Evolutionary conservation across 495 filamentous ascomycete genomes (phyloP), one percentile per base, ranked within the genome.

Genomic region (Podospora appendiculata): DNA sequence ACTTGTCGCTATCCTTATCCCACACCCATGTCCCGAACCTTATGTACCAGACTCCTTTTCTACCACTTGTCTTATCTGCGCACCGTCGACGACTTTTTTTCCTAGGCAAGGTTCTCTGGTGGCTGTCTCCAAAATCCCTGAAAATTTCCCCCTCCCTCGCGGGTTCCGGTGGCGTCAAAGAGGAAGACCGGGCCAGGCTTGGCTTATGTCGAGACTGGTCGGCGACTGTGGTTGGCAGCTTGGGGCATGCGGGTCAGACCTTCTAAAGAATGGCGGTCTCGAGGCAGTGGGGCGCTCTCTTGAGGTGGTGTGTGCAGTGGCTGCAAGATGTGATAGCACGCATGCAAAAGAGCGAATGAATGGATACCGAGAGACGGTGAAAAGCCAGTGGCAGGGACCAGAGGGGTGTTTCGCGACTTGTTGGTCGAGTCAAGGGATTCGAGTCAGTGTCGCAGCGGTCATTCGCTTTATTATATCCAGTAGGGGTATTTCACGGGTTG

Each of bases 131-230:
- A 40, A 11, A 12, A 44, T 14, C 17, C 17, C 41, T 44, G 10
- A 44, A 17, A 44, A 25, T 25, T 50, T 50, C 47, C 36, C 14
- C 40, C 12, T 33, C 32, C 38, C 43, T 40, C 35, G 44, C 45
- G 41, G 40, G 34, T 8, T 56, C 39, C 45, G 54, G 54, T 56
- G 54, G 54, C 54, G 54, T 39, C 13, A 14, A 17, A n/a, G 17
- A 44, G 16, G 41, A 6, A 12, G 41, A 17, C 17, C 41, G 13
- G 41, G 41, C 13, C 13, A 44, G 41, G 13, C 17, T 12, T 19
- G 17, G 41, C 11, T 12, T 13, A 36, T 47, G 18, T 33, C 32
- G 39, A 52, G 35, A 45, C 47, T 33, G 8, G 41, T 38, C 39
- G 38, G 41, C 52, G 17, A 54, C 45, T 54, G 51, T 16, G 42